Base-by-base conservation (phyloP, 805 yeast species). In the Clavispora fructus region DNA sequence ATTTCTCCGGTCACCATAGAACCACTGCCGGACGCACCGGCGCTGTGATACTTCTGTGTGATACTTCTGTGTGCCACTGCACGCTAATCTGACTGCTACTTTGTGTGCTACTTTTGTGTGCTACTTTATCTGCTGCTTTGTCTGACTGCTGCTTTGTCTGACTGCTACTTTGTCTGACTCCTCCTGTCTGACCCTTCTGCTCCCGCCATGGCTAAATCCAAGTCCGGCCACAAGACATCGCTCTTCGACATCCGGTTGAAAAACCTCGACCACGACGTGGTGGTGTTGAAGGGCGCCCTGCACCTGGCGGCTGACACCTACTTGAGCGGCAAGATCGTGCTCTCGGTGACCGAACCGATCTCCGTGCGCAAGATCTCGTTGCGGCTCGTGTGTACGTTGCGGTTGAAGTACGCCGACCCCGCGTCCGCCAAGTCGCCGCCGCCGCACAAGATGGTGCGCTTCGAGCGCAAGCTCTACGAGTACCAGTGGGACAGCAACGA, bases 271-370 rank as follows among this genome's bases (percentile, higher is more conserved):
- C 83, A 82, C 51, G 94, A 89, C 58, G 92, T 91, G 9, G 65
- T 92, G 5, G 78, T 94, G 8, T 64, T 92, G 29, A 85, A 89
- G 54, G 99, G 99, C 1, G 59, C 84, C 1, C 81, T 85, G 6
- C 74, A 76, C 31, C 91, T 84, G 43, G 96, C 97, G 0, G 75
- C 88, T 0, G 82, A 96, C 1, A 87, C 80, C 3, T 67, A 85
- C 7, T 64, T 94, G 26, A 69, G 85, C 1, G 99, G 99, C 4
- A 80, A 80, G 10, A 82, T 94, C 23, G 90, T 85, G 1, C 65
- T 94, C 25, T 77, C 91, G 0, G 80, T 87, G 0, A 72, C 75
- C 11, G 98, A 92, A 53, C 87, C 96, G 3, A 67, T 88, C 46
- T 65, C 80, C 13, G 74, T 92, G 43, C 84, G 80, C 59, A 79